Conservation (phyloP, 768 basidiomycete species). For the Inosperma sp. region DNA sequence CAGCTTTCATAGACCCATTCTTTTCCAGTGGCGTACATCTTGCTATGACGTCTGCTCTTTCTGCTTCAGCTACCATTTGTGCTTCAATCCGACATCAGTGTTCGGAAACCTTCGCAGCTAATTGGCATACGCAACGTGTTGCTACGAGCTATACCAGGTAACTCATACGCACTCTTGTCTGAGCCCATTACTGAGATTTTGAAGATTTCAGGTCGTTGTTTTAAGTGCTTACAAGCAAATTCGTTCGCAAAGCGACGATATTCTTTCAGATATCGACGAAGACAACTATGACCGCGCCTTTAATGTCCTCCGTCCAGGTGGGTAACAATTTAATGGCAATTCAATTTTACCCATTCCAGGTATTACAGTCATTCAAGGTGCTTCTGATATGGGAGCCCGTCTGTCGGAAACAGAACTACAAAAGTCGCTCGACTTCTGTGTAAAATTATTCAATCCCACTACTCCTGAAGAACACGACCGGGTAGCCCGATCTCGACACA, state of each 20-base stretch:
- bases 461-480: conserved; percentile 55
- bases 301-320: conserved; percentile 56
- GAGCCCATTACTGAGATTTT: conserved; percentile 3
- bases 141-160: conserved; percentile 57
- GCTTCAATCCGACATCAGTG: conserved; percentile 50
- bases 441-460: conserved; percentile 66
- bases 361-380: conserved; percentile 69
- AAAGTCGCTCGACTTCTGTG: conserved; percentile 72
- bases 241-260: conserved; percentile 49
- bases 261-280: conserved; percentile 61
- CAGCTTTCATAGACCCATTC: conserved; percentile 63
- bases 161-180: background rate
- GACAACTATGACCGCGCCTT: conserved; percentile 70
- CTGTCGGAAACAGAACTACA: conserved; percentile 73
- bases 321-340: conserved; percentile 12
- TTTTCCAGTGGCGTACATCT: conserved; percentile 64
- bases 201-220: conserved; percentile 63
- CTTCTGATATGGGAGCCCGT: conserved; percentile 67
- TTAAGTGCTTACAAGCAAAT: conserved; percentile 74
- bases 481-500: conserved; percentile 25
- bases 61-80: conserved; percentile 53
- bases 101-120: conserved; percentile 41
- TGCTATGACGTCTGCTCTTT: conserved; percentile 57
- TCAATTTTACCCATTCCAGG: background rate
- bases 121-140: conserved; percentile 54